Evolutionary conservation across 306 rosid species (phyloP).

Genomic region (Glycine tomentella): DNA sequence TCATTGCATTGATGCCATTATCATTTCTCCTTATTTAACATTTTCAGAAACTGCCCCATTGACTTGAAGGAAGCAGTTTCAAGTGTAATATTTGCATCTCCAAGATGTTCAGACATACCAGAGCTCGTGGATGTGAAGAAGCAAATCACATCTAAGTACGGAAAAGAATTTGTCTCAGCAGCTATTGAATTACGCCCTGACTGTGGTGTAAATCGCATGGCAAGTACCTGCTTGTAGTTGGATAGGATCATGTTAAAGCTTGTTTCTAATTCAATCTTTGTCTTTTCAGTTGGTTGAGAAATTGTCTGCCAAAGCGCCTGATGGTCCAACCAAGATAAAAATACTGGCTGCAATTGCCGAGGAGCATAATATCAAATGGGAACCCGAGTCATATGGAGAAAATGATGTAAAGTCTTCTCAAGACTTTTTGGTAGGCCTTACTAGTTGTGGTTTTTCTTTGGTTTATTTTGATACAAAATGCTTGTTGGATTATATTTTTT

Average conservation of each 20-base stretch:
- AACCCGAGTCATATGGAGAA: slow-evolving; percentile 73
- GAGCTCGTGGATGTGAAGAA: slow-evolving; percentile 86
- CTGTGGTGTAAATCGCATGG: slow-evolving; percentile 95
- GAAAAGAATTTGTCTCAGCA: slow-evolving; percentile 81
- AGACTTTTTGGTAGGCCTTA: slow-evolving; percentile 70
- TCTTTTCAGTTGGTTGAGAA: slow-evolving; percentile 86
- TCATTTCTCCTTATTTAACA: not conserved
- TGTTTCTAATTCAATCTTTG: slow-evolving; percentile 31
- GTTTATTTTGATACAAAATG: slow-evolving; percentile 39
- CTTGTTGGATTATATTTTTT: slow-evolving; percentile 28
- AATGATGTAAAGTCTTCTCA: slow-evolving; percentile 62
- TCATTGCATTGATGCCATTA: slow-evolving; percentile 32
- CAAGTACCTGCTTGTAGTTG: slow-evolving; percentile 46
- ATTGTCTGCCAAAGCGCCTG: slow-evolving; percentile 92
- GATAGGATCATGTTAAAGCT: slow-evolving; percentile 38
- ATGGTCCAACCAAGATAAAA: slow-evolving; percentile 82
- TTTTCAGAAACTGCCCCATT: slow-evolving; percentile 80
- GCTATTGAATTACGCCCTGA: slow-evolving; percentile 93
- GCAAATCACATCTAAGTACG: slow-evolving; percentile 79
- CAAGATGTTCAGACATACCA: slow-evolving; percentile 89
- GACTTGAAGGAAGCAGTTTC: slow-evolving; percentile 96
- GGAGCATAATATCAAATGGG: slow-evolving; percentile 95
- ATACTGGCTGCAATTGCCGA: slow-evolving; percentile 82
- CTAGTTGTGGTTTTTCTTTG: slow-evolving; percentile 21
- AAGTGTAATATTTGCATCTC: slow-evolving; percentile 87